These are phyloP conservation scores for Basidioascus undulatus DNA, from an alignment of 768 basidiomycete species.

Conservation along the genomic window DNA sequence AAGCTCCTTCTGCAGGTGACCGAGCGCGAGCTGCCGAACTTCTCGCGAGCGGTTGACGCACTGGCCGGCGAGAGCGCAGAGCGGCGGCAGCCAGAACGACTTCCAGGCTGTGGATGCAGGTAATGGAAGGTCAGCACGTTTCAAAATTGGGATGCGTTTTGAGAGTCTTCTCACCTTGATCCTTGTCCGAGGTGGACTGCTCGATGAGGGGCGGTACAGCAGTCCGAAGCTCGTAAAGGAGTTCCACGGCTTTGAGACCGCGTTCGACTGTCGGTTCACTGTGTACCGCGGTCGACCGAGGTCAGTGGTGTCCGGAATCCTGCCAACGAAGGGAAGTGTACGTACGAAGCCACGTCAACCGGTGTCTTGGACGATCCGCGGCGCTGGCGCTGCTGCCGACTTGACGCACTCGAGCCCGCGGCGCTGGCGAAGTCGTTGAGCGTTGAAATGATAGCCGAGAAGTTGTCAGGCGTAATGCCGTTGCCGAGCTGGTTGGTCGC, in stretches of 20 bases:
- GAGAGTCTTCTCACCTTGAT: slow-evolving; percentile 17
- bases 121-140: neutral
- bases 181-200: slow-evolving; percentile 13
- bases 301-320: too few species aligned
- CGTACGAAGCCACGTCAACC: slow-evolving; percentile 1
- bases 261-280: slow-evolving; percentile 34
- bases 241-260: slow-evolving; percentile 58
- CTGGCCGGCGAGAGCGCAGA: slow-evolving; percentile 50
- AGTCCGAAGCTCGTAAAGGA: slow-evolving; percentile 46
- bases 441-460: slow-evolving; percentile 47
- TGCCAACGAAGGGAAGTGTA: neutral
- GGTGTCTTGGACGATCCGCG: slow-evolving; percentile 10
- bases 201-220: slow-evolving; percentile 37
- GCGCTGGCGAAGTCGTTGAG: slow-evolving; percentile 66
- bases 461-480: slow-evolving; percentile 50
- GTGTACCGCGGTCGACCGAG: too few species aligned
- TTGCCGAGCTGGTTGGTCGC: slow-evolving; percentile 33
- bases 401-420: slow-evolving; percentile 32
- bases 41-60: slow-evolving; percentile 63
- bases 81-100: slow-evolving; percentile 44
- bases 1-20: slow-evolving; percentile 58
- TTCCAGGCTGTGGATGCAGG: slow-evolving; percentile 37
- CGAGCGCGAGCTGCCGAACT: slow-evolving; percentile 55
- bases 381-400: slow-evolving; percentile 32
- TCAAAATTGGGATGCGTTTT: neutral